These are phyloP conservation scores for Sisymbrium irio DNA, from an alignment of 345 rosid species.

Conservation along the genomic window DNA sequence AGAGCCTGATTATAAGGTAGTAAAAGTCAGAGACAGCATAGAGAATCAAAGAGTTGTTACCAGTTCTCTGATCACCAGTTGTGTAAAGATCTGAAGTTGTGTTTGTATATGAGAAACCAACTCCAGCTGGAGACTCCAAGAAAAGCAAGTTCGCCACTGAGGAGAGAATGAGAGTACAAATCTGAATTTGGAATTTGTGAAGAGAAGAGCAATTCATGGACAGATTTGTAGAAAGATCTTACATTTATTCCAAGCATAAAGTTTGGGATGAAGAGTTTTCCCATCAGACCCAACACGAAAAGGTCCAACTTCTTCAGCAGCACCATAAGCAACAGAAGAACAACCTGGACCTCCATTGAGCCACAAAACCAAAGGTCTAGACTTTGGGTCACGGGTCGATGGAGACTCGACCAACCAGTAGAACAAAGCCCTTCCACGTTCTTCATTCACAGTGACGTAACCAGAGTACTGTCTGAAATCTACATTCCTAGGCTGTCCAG, in stretches of 20 bases:
- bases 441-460: constrained; percentile 67
- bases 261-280: constrained; percentile 62
- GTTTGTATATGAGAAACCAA: constrained; percentile 89
- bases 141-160: constrained; percentile 91
- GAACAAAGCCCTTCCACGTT: constrained; percentile 86
- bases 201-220: not conserved
- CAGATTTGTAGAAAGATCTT: constrained; percentile 10
- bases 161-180: not conserved
- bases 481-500: constrained; percentile 80
- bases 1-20: not conserved
- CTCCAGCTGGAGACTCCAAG: constrained; percentile 97
- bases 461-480: constrained; percentile 81
- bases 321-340: constrained; percentile 94
- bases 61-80: constrained; percentile 84
- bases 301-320: constrained; percentile 91
- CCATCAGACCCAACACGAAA: constrained; percentile 77
- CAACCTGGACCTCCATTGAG: constrained; percentile 97
- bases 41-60: constrained; percentile 35
- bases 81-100: constrained; percentile 81
- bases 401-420: constrained; percentile 91
- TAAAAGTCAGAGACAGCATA: not conserved
- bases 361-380: constrained; percentile 87
- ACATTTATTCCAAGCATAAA: constrained; percentile 87
- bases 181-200: not conserved
- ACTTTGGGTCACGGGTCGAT: constrained; percentile 50